These are phyloP conservation scores for Ceratocystiopsis brevicomis DNA, from an alignment of 2,329 filamentous ascomycete genomes.

Conservation along the genomic window DNA sequence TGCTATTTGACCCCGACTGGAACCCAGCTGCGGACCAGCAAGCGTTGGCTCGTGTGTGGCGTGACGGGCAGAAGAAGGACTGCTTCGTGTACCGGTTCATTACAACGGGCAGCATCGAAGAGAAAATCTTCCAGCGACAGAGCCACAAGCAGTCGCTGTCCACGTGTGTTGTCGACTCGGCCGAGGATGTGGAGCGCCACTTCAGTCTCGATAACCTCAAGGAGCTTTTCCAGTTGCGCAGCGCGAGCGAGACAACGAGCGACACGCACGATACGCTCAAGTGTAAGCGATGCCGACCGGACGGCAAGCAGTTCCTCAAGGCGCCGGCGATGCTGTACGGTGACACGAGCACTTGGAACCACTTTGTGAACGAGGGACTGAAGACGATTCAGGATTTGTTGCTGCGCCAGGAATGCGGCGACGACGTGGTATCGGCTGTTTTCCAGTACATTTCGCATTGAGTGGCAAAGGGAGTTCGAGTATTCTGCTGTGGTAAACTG, in stretches of 20 bases:
- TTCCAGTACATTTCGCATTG: constrained; percentile 96
- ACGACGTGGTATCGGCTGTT: constrained; percentile 73
- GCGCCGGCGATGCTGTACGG: constrained; percentile 91
- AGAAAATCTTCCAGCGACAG: constrained; percentile 98
- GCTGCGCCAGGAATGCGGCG: constrained; percentile 64
- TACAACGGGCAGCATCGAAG: constrained; percentile 89
- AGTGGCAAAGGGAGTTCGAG: too few species aligned
- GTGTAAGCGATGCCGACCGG: constrained; percentile 81
- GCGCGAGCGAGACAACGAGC: constrained; percentile 47
- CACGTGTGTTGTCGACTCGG: constrained; percentile 87
- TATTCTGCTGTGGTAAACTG: neutral
- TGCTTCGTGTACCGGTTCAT: constrained; percentile 99
- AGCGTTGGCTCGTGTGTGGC: constrained; percentile 91
- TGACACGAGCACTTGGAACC: constrained; percentile 98
- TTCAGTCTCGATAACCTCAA: constrained; percentile 81
- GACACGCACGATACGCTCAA: constrained; percentile 99
- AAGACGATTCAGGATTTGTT: constrained; percentile 77
- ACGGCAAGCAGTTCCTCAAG: constrained; percentile 75
- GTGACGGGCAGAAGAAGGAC: constrained; percentile 97
- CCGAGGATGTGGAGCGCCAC: constrained; percentile 91
- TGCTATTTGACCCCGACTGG: constrained; percentile 95
- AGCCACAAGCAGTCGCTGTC: constrained; percentile 95
- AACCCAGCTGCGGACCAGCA: constrained; percentile 96
- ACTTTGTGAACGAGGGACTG: constrained; percentile 70
- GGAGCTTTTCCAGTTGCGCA: constrained; percentile 85